Evolutionary conservation across 2,329 filamentous ascomycete genomes (phyloP), one percentile per base, ranked within the genome.

Genomic region (Fusarium avenaceum): DNA sequence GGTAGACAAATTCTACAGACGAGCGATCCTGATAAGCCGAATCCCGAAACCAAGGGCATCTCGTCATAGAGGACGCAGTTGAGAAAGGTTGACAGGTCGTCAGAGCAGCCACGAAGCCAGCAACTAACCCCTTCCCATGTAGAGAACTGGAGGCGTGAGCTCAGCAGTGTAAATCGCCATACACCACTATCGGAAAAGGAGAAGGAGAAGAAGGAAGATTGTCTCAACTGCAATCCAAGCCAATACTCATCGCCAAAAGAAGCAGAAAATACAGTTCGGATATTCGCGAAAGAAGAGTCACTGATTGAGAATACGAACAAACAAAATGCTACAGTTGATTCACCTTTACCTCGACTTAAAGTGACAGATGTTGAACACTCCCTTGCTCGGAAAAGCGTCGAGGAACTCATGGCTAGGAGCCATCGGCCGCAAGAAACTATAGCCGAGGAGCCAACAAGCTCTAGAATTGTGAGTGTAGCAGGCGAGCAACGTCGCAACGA

Each of bases 361-460:
- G 53, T 77, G 20, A 72, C 70, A 48, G 69, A 76, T 32, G 58
- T 77, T 35, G 76, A 77, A 57, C 60, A 72, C 13, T 74, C 70
- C 4, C 63, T 77, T n/a, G 71, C 73, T 20, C 69, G 59, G 26
- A 70, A 65, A 39, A 68, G 63, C 10, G 67, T 48, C 8, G 65
- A 75, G 44, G 65, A 72, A 19, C 39, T 69, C 13, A 42, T 69
- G 13, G 24, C 28, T 48, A 66, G 42, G 46, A 62, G 19, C 44
- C 63, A 42, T 33, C 47, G 50, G 26, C 22, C 58, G 20, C 52
- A 54, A 14, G 45, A 40, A 51, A 48, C 54, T 7, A 28, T 46
- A 63, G 52, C 32, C 19, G 32, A 42, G 3, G 57, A 57, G 38
- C 40, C 56, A 11, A 55, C 17, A 9, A 54, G n/a, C 20, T 45